Evolutionary conservation across 768 basidiomycete genomes (phyloP), one percentile per base, ranked within the genome.

Genomic region (Tulasnella sp.): DNA sequence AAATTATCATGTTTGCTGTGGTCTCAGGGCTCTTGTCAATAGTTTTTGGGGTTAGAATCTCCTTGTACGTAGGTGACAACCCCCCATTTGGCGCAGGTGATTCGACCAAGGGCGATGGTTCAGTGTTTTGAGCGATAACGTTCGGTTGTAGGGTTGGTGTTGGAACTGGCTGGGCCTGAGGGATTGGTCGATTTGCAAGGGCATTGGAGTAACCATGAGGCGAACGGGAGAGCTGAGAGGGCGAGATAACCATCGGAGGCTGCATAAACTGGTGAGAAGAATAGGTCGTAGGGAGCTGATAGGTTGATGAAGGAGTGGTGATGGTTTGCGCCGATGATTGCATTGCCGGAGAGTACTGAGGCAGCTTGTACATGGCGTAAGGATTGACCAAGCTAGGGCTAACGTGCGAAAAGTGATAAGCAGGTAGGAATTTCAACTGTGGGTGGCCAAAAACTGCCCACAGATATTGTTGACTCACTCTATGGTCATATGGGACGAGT

Each of bases 391-490:
- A 19, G 18, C 62, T 68, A 12, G 62, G 62, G 34, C 62, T 68
- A 34, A 34, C 0, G 18, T 14, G 16, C 7, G 12, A 19, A 68
- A 68, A 68, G 31, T 31, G 31, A 18, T 31, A 6, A 39, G 38
- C 34, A 39, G 38, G 31, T 34, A 27, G 19, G 9, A 44, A 24
- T n/a, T 34, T 62, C 34, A 40, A 74, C 72, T 71, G 46, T 34
- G 44, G n/a, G 6, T 71, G 58, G 21, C 18, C 56, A 36, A 31
- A 52, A 40, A 42, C 72, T 58, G 72, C 19, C 68, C 75, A 77
- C 80, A 77, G 79, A 81, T 76, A 39, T 39, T 34, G 88, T 92
- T 74, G 85, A 94, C 93, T 94, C 93, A 81, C 94, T 93, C 88
- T 86, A 93, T 88, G 52, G 86, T 85, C 39, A 71, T 79, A 18